phyloP scores from a whole-genome alignment of 75 land plant genomes.

The Adiantum capillusveneris region DNA sequence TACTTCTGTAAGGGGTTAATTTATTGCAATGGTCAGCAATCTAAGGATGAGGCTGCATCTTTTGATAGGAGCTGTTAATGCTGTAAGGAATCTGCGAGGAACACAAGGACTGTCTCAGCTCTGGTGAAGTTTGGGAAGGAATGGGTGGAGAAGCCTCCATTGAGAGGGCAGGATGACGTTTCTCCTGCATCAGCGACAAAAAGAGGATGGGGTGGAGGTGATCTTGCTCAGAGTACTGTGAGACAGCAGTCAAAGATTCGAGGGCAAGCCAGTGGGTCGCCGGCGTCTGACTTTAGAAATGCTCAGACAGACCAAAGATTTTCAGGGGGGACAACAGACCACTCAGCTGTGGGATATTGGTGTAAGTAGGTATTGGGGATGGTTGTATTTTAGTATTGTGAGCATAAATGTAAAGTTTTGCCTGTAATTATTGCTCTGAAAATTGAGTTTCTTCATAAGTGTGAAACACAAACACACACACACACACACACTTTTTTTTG shows the following conservation, averaged over 20 bases:
- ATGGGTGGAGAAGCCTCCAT: not conserved
- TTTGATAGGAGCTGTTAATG: too few relatives aligned
- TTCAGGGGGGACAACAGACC: not conserved
- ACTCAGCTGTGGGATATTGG: not conserved
- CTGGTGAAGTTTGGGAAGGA: slow-evolving; percentile 12
- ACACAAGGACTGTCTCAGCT: slow-evolving; percentile 8
- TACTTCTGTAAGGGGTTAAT: too few relatives aligned
- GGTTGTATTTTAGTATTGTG: not conserved
- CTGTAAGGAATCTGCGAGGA: slow-evolving; percentile 9
- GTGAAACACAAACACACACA: too few relatives aligned
- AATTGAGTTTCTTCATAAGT: too few relatives aligned
- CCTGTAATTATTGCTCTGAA: too few relatives aligned
- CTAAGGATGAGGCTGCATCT: too few relatives aligned
- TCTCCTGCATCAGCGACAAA: too few relatives aligned
- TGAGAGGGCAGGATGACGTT: not conserved
- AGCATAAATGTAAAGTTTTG: too few relatives aligned
- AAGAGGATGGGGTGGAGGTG: too few relatives aligned
- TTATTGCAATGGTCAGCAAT: too few relatives aligned
- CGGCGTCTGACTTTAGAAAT: not conserved
- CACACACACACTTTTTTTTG: too few relatives aligned
- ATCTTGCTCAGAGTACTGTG: too few relatives aligned
- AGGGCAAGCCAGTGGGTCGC: not conserved
- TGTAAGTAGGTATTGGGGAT: not conserved
- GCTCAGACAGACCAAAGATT: not conserved
- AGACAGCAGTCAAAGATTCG: not conserved